Base-by-base conservation (phyloP, 2,329 filamentous ascomycete genomes). In the Aureobasidium zeae region DNA sequence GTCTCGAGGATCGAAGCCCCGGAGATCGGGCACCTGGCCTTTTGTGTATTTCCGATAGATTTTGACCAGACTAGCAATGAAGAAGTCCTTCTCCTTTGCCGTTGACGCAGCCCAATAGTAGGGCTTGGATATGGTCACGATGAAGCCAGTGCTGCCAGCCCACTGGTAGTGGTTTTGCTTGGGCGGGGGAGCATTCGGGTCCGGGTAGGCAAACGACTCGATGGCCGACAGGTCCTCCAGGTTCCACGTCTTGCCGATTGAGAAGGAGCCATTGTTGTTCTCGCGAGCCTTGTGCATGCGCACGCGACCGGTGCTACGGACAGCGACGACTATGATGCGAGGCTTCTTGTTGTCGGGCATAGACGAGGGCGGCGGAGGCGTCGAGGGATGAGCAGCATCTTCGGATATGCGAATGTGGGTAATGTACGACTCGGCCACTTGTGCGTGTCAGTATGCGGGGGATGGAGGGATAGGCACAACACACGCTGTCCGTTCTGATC, bases 181-280 rank as follows among this genome's bases (percentile, higher is more conserved):
- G 53, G 63, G 70, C 58, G 70, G 75, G 22, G 58, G 51, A 3
- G 48, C 49, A 57, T 61, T 70, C 6, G 48, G 45, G 5, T 34
- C 36, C 15, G 76, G 62, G 31, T 79, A 73, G 5, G 78, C 81
- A 58, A 81, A 96, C 19, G 86, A 91, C 61, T 94, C 83, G 52
- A 98, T 84, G 33, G 76, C 73, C 4, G 76, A 75, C 36, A 98
- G 69, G 59, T 98, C 91, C 63, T 96, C 89, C 53, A 98, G 75
- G 60, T 88, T 84, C 91, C 91, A 98, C 3, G 91, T 94, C 68
- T 98, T 98, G 52, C 91, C 91, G 53, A 98, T 94, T 15, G 89
- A 96, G 63, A 95, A 98, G 17, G 85, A 79, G 45, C 87, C 87
- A 62, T 94, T 95, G 45, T 76, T 72, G 61, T 98, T 98, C 67